Percentiles rank a stretch among this genome's conserved stretches.
Conservation (phyloP, 257 asterid genomes). For the Ballota nigra region DNA sequence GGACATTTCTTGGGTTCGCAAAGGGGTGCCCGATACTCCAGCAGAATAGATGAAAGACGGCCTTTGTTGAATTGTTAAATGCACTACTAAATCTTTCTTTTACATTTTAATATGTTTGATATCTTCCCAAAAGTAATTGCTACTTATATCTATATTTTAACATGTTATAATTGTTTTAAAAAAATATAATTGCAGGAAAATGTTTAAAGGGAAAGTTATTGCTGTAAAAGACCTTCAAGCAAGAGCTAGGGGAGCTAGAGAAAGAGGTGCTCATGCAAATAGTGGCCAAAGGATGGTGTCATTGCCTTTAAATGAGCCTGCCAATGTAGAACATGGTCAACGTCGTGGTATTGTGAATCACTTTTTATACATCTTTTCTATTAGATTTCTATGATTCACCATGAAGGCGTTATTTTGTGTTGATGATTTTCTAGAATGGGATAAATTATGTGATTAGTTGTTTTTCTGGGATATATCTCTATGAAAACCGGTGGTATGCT, state of each 20-base stretch:
- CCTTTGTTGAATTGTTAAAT: neutral
- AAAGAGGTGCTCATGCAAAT: too few relatives aligned
- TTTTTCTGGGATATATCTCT: too few relatives aligned
- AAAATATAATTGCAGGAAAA: neutral
- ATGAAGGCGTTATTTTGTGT: too few relatives aligned
- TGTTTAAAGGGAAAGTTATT: neutral
- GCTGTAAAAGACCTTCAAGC: neutral
- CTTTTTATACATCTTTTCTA: too few relatives aligned
- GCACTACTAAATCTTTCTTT: neutral
- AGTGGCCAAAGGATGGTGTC: neutral
- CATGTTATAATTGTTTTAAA: neutral
- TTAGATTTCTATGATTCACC: too few relatives aligned
- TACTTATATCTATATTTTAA: too few relatives aligned
- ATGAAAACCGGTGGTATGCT: too few relatives aligned
- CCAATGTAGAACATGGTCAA: neutral
- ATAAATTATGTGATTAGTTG: too few relatives aligned
- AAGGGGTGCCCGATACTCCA: neutral
- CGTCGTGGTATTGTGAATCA: neutral
- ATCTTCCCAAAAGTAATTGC: neutral
- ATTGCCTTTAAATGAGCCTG: neutral
- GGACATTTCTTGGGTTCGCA: neutral
- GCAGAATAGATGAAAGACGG: neutral
- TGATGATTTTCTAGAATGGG: too few relatives aligned
- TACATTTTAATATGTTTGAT: too few relatives aligned
- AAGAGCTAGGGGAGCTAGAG: neutral